phyloP scores from a whole-genome alignment of 2,329 filamentous ascomycete genomes.

The Penicillium sp. region DNA sequence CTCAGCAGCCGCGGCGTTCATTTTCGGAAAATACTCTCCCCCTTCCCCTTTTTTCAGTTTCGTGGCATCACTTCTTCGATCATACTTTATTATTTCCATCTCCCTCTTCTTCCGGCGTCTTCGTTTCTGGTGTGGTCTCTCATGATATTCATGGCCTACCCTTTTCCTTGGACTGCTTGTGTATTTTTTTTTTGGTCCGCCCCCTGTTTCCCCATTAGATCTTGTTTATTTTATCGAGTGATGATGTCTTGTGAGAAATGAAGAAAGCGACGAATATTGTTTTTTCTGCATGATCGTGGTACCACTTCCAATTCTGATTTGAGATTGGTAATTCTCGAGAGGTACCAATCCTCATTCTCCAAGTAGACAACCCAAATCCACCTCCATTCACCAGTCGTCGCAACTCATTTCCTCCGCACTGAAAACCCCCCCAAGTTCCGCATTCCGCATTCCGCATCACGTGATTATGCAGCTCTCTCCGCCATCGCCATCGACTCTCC shows the following conservation, averaged over 20 bases:
- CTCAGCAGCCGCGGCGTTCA: constrained; percentile 17
- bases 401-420: no score
- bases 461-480: not conserved
- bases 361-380: no score
- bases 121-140: constrained; percentile 6
- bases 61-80: no score
- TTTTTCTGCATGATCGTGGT: no score
- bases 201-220: constrained; percentile 9
- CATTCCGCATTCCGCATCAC: not conserved
- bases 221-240: constrained; percentile 12
- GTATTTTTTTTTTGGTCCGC: constrained; percentile 8
- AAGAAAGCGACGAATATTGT: constrained; percentile 4
- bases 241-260: constrained; percentile 6
- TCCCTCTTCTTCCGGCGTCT: constrained; percentile 10
- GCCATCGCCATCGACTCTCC: no score
- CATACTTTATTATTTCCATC: not conserved
- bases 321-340: no score
- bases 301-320: no score
- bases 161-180: constrained; percentile 9
- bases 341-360: no score
- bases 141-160: not conserved
- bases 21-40: constrained; percentile 8
- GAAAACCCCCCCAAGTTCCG: no score
- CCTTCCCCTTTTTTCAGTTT: not conserved
- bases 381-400: no score